Conservation (phyloP, 768 basidiomycete species). For the Pulveroboletus frians region DNA sequence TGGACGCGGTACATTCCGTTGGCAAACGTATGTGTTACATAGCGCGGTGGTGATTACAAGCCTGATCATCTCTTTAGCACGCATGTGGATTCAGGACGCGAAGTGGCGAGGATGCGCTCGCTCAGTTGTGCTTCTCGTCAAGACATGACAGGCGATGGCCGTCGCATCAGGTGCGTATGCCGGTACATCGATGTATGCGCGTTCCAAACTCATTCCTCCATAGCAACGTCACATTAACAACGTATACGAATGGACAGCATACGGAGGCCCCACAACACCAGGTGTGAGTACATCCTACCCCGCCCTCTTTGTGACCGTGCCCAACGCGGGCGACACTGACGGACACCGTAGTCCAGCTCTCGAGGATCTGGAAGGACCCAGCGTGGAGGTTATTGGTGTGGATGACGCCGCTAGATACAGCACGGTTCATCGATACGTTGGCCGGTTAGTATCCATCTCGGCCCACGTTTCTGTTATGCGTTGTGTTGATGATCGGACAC, state of each 20-base stretch:
- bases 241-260: background rate
- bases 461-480: no score
- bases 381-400: background rate
- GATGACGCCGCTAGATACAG: constrained; percentile 8
- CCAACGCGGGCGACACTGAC: background rate
- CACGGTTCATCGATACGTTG: background rate
- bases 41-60: no score
- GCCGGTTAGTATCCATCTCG: constrained; percentile 5
- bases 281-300: constrained; percentile 1
- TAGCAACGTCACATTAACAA: background rate
- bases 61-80: background rate
- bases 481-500: background rate
- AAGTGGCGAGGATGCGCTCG: background rate
- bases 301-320: background rate
- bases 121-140: background rate
- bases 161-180: background rate
- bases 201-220: background rate
- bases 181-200: background rate
- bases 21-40: background rate
- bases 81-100: background rate
- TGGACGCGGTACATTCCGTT: background rate
- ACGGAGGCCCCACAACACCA: background rate
- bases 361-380: constrained; percentile 1
- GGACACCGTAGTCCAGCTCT: constrained; percentile 4
- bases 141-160: background rate